A percentile compares a stretch with the other conserved stretches of the same genome.
Conservation (phyloP, 371 early-diverging fungal species). For the Mortierella sp. region DNA sequence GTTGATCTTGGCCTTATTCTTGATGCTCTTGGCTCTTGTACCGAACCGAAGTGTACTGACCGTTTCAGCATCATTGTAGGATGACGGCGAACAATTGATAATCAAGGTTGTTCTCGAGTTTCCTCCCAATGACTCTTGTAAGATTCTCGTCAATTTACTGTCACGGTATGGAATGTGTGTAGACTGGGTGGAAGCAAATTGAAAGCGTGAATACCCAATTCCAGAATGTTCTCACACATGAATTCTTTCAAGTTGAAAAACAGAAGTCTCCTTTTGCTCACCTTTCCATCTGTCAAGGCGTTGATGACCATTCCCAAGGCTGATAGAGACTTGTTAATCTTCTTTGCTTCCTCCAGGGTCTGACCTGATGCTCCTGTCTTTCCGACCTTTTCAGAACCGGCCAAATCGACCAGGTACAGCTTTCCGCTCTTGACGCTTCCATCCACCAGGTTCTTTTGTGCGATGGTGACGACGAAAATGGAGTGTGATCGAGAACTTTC, state of each 20-base stretch:
- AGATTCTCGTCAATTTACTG: conserved; percentile 97
- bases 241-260: too few species aligned
- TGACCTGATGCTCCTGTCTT: conserved; percentile 99
- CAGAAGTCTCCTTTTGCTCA: conserved; percentile 47
- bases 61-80: conserved; percentile 96
- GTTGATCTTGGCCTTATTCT: conserved; percentile 98
- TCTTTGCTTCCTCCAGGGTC: conserved; percentile 99
- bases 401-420: conserved; percentile 98
- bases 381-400: conserved; percentile 99
- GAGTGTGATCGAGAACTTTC: conserved; percentile 97
- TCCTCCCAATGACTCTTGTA: conserved; percentile 99
- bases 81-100: conserved; percentile 96
- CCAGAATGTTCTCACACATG: too few species aligned
- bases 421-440: conserved; percentile 92
- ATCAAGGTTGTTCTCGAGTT: conserved; percentile 97
- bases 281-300: conserved; percentile 92
- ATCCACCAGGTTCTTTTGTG: conserved; percentile 90
- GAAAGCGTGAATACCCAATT: too few species aligned
- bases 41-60: conserved; percentile 97
- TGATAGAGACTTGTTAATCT: conserved; percentile 98
- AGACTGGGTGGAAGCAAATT: conserved; percentile 63
- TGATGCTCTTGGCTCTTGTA: conserved; percentile 96
- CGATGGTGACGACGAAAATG: conserved; percentile 95
- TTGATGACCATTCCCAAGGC: conserved; percentile 99
- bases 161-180: conserved; percentile 98